These are phyloP conservation scores for Didymella arachidicola DNA, from an alignment of 2,329 filamentous ascomycete species.

Conservation along the genomic window DNA sequence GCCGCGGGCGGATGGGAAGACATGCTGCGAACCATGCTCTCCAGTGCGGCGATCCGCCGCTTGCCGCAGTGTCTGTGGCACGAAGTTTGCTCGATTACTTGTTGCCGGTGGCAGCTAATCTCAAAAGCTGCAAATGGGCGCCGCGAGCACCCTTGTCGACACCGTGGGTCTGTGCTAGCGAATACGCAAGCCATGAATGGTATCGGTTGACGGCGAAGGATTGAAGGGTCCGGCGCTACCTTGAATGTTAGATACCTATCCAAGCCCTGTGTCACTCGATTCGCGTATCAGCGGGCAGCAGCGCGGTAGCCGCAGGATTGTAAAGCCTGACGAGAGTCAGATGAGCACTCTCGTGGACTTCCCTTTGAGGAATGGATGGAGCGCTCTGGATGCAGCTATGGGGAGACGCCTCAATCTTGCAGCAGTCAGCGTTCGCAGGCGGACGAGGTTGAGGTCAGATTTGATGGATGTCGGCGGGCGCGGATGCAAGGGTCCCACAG, in stretches of 20 bases:
- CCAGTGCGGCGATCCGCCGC: constrained; percentile 8
- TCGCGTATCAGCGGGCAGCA: constrained; percentile 28
- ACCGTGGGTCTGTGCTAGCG: constrained; percentile 28
- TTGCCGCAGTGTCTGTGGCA: constrained; percentile 6
- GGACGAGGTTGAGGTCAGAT: constrained; percentile 15
- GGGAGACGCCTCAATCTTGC: constrained; percentile 15
- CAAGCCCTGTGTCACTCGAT: constrained; percentile 29
- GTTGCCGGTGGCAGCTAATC: constrained; percentile 32
- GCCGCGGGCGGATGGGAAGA: constrained; percentile 13
- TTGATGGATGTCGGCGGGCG: constrained; percentile 24
- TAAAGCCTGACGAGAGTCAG: constrained; percentile 22
- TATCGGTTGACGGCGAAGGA: constrained; percentile 34
- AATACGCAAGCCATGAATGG: constrained; percentile 27
- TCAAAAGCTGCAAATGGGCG: constrained; percentile 28
- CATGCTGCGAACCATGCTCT: constrained; percentile 14
- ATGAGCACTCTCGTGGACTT: constrained; percentile 22
- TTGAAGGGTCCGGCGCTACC: constrained; percentile 29
- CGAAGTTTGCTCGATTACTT: constrained; percentile 17
- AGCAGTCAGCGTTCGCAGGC: constrained; percentile 15
- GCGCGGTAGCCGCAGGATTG: constrained; percentile 35
- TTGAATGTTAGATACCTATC: constrained; percentile 32
- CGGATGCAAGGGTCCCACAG: constrained; percentile 28
- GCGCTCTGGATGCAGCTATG: constrained; percentile 15
- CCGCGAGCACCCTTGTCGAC: constrained; percentile 21
- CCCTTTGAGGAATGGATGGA: constrained; percentile 9